These are phyloP conservation scores for Phragmites australis DNA, from an alignment of 176 grass and related monocot species.

Conservation along the genomic window DNA sequence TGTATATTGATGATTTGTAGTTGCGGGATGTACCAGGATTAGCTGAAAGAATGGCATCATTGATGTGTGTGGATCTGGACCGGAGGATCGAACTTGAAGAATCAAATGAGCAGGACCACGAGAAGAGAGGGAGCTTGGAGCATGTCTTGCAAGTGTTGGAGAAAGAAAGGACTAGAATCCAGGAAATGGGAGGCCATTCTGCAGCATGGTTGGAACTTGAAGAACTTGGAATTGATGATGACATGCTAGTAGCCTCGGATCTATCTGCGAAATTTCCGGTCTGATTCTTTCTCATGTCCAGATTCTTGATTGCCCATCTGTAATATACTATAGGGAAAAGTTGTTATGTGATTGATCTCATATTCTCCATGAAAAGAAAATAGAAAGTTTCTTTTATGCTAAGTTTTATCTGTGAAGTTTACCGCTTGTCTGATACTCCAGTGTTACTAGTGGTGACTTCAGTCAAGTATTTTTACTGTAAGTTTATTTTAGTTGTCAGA, in stretches of 20 bases:
- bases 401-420: neutral
- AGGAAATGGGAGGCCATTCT: constrained; percentile 52
- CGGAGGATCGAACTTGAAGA: constrained; percentile 44
- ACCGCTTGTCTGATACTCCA: neutral
- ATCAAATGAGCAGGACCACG: constrained; percentile 32
- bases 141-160: constrained; percentile 65
- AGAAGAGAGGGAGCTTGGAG: constrained; percentile 32
- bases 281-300: constrained; percentile 18
- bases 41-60: constrained; percentile 78
- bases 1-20: constrained; percentile 46
- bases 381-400: neutral
- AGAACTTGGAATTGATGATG: constrained; percentile 90
- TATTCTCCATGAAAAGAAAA: constrained; percentile 6
- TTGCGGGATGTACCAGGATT: constrained; percentile 78
- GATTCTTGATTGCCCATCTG: neutral
- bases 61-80: constrained; percentile 95
- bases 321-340: neutral
- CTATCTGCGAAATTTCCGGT: constrained; percentile 82
- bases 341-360: neutral
- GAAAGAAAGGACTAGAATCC: constrained; percentile 55
- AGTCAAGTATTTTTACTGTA: neutral
- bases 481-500: neutral
- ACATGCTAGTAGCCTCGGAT: constrained; percentile 73
- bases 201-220: constrained; percentile 82
- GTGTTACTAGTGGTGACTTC: neutral